Conservation (phyloP, 1,139 yeast species). For the Taphrina pruni region DNA sequence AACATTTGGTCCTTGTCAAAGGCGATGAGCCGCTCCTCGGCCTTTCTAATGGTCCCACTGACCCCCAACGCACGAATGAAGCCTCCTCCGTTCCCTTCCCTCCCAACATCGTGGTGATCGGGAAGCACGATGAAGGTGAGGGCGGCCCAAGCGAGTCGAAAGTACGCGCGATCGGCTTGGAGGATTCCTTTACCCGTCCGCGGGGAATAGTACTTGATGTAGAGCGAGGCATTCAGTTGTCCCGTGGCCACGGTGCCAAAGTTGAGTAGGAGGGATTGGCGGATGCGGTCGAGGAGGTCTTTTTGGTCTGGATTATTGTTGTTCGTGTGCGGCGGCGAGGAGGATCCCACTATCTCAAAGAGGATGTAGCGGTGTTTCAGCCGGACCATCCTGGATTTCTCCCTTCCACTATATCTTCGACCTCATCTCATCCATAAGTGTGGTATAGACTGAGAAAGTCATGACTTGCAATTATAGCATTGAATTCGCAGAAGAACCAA, state of each 20-base stretch:
- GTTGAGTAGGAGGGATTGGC: conserved; percentile 56
- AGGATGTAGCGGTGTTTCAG: conserved; percentile 81
- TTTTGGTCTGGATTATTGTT: conserved; percentile 53
- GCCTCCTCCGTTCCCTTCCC: no score
- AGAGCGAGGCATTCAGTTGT: conserved; percentile 53
- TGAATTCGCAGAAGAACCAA: not conserved
- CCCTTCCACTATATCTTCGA: no score
- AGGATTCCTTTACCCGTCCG: conserved; percentile 84
- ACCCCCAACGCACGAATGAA: conserved; percentile 70
- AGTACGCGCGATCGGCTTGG: conserved; percentile 72
- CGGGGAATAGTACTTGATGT: conserved; percentile 77
- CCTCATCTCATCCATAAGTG: no score
- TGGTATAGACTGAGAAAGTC: no score
- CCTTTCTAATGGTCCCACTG: conserved; percentile 85
- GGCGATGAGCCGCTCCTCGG: conserved; percentile 60
- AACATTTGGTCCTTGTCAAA: conserved; percentile 19
- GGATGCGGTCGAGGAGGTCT: conserved; percentile 61
- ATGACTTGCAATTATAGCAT: no score
- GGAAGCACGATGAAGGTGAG: conserved; percentile 68
- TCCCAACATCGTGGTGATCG: no score
- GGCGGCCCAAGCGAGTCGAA: conserved; percentile 70
- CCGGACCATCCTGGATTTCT: conserved; percentile 86
- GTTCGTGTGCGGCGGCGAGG: conserved; percentile 53
- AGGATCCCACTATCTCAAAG: conserved; percentile 61
- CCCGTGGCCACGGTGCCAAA: conserved; percentile 86